Percentiles rank a stretch among this genome's conserved stretches.
These are phyloP conservation scores for Metschnikowia anglica DNA, from an alignment of 805 yeast species.

Conservation along the genomic window DNA sequence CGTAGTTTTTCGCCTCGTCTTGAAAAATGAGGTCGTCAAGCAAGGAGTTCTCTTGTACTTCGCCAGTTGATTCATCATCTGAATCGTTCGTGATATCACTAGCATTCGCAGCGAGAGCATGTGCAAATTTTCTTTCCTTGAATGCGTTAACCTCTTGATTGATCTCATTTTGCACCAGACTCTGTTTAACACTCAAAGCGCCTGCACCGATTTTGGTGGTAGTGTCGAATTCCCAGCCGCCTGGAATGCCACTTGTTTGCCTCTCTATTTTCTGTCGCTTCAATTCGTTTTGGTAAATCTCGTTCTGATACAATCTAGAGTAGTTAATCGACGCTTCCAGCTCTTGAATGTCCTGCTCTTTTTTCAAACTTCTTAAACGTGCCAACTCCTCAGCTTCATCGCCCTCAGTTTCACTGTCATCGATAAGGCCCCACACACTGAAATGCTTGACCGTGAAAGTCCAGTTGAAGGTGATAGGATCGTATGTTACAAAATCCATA, in stretches of 20 bases:
- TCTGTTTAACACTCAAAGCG: conserved; percentile 31
- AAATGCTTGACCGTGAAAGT: conserved; percentile 85
- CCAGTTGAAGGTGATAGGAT: conserved; percentile 73
- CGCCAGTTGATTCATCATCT: conserved; percentile 19
- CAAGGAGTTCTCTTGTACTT: conserved; percentile 15
- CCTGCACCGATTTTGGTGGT: conserved; percentile 11
- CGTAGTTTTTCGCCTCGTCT: conserved; percentile 23
- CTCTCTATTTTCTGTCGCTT: conserved; percentile 34
- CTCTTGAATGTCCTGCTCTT: conserved; percentile 42
- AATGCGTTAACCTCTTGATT: conserved; percentile 24
- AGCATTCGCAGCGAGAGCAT: conserved; percentile 27
- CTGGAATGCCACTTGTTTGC: conserved; percentile 36
- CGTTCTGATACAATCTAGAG: conserved; percentile 32
- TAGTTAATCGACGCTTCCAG: conserved; percentile 37
- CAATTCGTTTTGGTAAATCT: conserved; percentile 30
- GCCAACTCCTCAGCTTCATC: conserved; percentile 17
- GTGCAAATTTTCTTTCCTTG: conserved; percentile 24
- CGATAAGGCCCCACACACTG: conserved; percentile 88
- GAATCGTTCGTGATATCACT: conserved; percentile 35
- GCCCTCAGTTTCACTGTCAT: conserved; percentile 52
- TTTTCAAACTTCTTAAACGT: conserved; percentile 38
- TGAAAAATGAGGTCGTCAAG: conserved; percentile 16
- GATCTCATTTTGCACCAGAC: conserved; percentile 33
- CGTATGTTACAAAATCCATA: conserved; percentile 78
- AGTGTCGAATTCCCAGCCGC: conserved; percentile 32